Evolutionary conservation across 805 yeast species (phyloP).

Genomic region (Pichia sporocuriosa): DNA sequence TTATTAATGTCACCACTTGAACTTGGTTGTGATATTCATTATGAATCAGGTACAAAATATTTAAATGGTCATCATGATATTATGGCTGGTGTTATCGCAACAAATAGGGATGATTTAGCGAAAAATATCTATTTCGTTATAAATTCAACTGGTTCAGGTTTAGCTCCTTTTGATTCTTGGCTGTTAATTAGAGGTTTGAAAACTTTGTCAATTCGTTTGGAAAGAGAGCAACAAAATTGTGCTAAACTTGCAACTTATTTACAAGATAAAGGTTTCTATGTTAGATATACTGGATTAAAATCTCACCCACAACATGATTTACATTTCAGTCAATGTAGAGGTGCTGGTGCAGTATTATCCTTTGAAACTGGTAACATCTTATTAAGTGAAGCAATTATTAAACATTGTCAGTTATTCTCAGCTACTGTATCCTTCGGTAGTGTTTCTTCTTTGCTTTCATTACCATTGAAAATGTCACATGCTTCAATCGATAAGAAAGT

Average conservation of each 20-base stretch:
- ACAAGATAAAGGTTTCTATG: slow-evolving; percentile 59
- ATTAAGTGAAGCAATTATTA: slow-evolving; percentile 65
- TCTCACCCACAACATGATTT: slow-evolving; percentile 76
- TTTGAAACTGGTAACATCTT: slow-evolving; percentile 78
- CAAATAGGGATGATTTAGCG: slow-evolving; percentile 55
- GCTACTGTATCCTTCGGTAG: slow-evolving; percentile 93
- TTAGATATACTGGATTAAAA: slow-evolving; percentile 79
- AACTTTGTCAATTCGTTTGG: slow-evolving; percentile 79
- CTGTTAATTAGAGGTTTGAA: slow-evolving; percentile 80
- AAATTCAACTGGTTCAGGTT: slow-evolving; percentile 86
- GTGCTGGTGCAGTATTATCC: slow-evolving; percentile 84
- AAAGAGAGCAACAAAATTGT: slow-evolving; percentile 82
- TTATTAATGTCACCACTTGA: slow-evolving; percentile 77
- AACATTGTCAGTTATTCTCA: slow-evolving; percentile 68
- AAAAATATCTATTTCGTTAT: slow-evolving; percentile 67
- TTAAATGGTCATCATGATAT: slow-evolving; percentile 93
- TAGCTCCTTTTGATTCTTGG: slow-evolving; percentile 93
- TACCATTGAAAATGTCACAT: slow-evolving; percentile 95
- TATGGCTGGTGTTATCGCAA: slow-evolving; percentile 91
- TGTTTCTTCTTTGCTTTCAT: slow-evolving; percentile 83
- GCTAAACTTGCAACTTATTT: slow-evolving; percentile 69
- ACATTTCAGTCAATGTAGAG: slow-evolving; percentile 70
- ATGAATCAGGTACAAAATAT: slow-evolving; percentile 91
- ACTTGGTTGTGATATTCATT: slow-evolving; percentile 83
- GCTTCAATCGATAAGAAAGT: slow-evolving; percentile 90